Evolutionary conservation across 331 rosid species (phyloP).

Genomic region (Acacia concinna): DNA sequence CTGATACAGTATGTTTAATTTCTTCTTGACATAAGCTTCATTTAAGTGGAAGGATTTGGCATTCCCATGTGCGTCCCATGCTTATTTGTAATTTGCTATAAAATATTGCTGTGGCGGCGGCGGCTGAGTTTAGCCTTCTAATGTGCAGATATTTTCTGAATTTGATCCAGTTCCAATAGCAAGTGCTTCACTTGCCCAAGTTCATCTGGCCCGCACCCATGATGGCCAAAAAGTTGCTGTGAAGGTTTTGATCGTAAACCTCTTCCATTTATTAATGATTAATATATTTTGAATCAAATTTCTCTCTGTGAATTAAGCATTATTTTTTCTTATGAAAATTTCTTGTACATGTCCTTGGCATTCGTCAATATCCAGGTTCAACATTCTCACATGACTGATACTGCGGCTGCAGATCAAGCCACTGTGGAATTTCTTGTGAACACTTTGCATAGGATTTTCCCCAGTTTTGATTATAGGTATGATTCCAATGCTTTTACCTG

Average conservation of each 20-base stretch:
- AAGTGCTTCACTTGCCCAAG: constrained; percentile 99
- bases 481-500: constrained; percentile 12
- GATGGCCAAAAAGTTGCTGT: constrained; percentile 96
- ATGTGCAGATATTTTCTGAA: constrained; percentile 77
- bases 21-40: neutral
- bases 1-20: constrained; percentile 65
- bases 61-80: neutral
- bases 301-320: constrained; percentile 21
- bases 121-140: constrained; percentile 38
- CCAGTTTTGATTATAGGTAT: constrained; percentile 92
- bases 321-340: constrained; percentile 30
- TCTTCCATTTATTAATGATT: constrained; percentile 2
- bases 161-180: constrained; percentile 86
- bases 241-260: constrained; percentile 59
- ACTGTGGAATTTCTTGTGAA: constrained; percentile 82
- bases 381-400: constrained; percentile 93
- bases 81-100: constrained; percentile 18
- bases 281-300: constrained; percentile 37
- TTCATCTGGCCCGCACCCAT: constrained; percentile 76
- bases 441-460: constrained; percentile 70
- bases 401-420: constrained; percentile 94
- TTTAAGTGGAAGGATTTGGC: neutral
- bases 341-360: constrained; percentile 21
- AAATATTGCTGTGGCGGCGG: constrained; percentile 12
- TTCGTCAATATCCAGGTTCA: constrained; percentile 70